Evolutionary conservation across 169 alveolate species (phyloP).

Genomic region (Plasmodium gallinaceum): DNA sequence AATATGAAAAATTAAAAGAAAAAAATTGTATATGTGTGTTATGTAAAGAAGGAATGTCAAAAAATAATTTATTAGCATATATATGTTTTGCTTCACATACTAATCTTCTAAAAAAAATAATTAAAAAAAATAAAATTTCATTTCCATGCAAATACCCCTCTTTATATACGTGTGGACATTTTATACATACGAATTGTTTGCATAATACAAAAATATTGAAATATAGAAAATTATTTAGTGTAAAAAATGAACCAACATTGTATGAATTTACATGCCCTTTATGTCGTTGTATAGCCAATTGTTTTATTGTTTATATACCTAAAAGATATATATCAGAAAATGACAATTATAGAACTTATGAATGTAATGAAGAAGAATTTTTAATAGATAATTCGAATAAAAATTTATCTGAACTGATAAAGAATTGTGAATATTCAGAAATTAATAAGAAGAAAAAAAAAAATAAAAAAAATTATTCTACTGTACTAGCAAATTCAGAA

Average conservation of each 20-base stretch:
- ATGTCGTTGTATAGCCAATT: constrained; percentile 62
- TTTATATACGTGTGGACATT: constrained; percentile 69
- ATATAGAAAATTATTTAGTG: constrained; percentile 18
- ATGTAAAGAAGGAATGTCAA: constrained; percentile 68
- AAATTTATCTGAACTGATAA: constrained; percentile 34
- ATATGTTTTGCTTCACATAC: constrained; percentile 69
- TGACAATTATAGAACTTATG: constrained; percentile 30
- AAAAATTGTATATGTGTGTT: constrained; percentile 70
- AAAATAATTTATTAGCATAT: constrained; percentile 56
- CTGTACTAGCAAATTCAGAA: not conserved
- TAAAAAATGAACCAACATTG: constrained; percentile 23
- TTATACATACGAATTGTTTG: constrained; percentile 53
- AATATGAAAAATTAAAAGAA: constrained; percentile 55
- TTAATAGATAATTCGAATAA: constrained; percentile 38
- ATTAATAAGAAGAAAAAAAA: not conserved
- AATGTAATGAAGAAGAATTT: constrained; percentile 40
- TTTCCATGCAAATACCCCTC: constrained; percentile 67
- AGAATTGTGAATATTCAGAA: not conserved
- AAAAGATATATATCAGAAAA: constrained; percentile 39
- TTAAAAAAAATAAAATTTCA: constrained; percentile 64
- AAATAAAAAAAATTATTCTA: not conserved
- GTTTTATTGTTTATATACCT: constrained; percentile 63
- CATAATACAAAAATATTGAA: constrained; percentile 53
- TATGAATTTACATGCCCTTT: constrained; percentile 68
- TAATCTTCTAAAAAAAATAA: constrained; percentile 48